phyloP scores from a whole-genome alignment of 805 yeast genomes.

The fission yeast (Schizosaccharomyces pombe) region ASM294v3 CU329670.1:3415501-3416000 shows the following conservation, averaged over 20 bases:
- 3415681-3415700: conserved; percentile 97
- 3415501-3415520: too few species aligned
- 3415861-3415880: conserved; percentile 98
- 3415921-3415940: conserved; percentile 98
- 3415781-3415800: conserved; percentile 88
- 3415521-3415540: too few species aligned
- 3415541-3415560: too few species aligned
- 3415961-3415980: conserved; percentile 94
- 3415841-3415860: conserved; percentile 87
- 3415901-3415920: conserved; percentile 95
- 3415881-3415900: conserved; percentile 98
- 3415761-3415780: conserved; percentile 99
- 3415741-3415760: conserved; percentile 91
- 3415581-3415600: too few species aligned
- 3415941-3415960: conserved; percentile 99
- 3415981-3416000: conserved; percentile 99
- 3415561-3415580: too few species aligned
- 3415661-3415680: conserved; percentile 20
- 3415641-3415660: neutral
- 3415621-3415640: too few species aligned
- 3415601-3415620: too few species aligned
- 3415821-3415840: conserved; percentile 90
- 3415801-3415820: conserved; percentile 83
- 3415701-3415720: conserved; percentile 96
- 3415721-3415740: conserved; percentile 88